These are phyloP conservation scores for Eucalyptus tenuipes DNA, from an alignment of 345 rosid genomes.

Conservation along the genomic window DNA sequence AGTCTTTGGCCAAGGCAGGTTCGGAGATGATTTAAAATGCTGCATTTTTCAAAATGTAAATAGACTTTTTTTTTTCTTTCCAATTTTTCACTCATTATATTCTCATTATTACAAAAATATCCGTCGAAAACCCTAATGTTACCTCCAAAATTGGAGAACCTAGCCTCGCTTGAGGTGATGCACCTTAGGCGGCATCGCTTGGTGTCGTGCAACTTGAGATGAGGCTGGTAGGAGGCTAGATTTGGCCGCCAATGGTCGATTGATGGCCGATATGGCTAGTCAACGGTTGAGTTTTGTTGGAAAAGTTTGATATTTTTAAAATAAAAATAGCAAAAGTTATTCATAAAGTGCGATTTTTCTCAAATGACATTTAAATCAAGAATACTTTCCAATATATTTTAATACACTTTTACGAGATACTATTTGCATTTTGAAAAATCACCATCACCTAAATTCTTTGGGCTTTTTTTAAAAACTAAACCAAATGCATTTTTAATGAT, in stretches of 20 bases:
- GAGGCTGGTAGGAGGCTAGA: neutral
- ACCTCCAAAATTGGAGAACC: neutral
- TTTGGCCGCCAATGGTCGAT: fast-evolving
- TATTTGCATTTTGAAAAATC: neutral
- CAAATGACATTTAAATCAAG: no score
- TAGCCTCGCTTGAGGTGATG: neutral
- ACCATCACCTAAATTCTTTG: fast-evolving
- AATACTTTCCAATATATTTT: no score
- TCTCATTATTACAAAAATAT: no score
- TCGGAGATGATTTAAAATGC: no score
- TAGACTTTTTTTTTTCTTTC: no score
- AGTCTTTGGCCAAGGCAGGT: no score
- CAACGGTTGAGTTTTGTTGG: fast-evolving
- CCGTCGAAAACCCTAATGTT: neutral
- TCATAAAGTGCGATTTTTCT: neutral
- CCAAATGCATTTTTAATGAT: no score
- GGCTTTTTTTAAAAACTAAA: no score
- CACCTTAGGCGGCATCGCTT: fast-evolving
- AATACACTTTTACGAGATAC: fast-evolving
- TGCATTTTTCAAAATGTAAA: fast-evolving
- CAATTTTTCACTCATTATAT: neutral
- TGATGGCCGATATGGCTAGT: fast-evolving
- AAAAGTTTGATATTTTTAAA: no score
- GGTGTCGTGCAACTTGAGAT: fast-evolving
- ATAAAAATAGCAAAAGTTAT: neutral